Conservation (phyloP, 2,329 filamentous ascomycete species). For the Canariomyces notabilis region DNA sequence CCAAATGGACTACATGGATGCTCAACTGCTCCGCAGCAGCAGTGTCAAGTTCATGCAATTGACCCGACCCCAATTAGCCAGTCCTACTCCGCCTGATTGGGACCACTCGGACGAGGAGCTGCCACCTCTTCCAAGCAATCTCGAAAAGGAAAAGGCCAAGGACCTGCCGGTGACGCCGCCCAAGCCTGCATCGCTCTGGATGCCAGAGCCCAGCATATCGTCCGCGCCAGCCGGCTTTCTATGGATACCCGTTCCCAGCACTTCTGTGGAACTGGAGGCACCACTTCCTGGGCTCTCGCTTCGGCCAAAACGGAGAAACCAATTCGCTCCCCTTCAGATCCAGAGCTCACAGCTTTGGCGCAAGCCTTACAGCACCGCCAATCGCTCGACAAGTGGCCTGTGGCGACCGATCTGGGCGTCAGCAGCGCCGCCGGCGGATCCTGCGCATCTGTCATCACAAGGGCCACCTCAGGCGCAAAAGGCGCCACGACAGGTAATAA, state of each 20-base stretch:
- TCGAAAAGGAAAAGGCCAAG: constrained; percentile 6
- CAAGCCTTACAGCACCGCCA: constrained; percentile 25
- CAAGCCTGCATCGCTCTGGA: constrained; percentile 27
- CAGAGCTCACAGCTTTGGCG: constrained; percentile 38
- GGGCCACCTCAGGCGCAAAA: constrained; percentile 18
- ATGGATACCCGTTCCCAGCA: constrained; percentile 24
- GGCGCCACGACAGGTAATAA: constrained; percentile 41
- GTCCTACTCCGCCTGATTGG: constrained; percentile 52
- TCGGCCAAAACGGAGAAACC: constrained; percentile 35
- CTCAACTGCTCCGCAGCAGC: constrained; percentile 33
- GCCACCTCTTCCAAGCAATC: constrained; percentile 3
- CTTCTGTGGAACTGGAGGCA: constrained; percentile 8
- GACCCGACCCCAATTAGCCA: constrained; percentile 37
- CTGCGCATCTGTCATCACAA: constrained; percentile 11
- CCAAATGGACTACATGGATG: constrained; percentile 41
- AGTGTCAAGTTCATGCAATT: constrained; percentile 38
- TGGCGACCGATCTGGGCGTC: constrained; percentile 30
- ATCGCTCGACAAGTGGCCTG: constrained; percentile 24
- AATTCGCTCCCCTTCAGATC: constrained; percentile 31
- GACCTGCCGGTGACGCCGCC: not conserved
- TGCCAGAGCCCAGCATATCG: constrained; percentile 10
- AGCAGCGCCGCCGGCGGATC: constrained; percentile 22
- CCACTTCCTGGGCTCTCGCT: constrained; percentile 31
- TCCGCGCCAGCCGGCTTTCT: constrained; percentile 18
- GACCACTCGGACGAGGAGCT: constrained; percentile 38